Evolutionary conservation across 1,284 basidiomycete species (phyloP), one percentile per base, ranked within the genome.

Genomic region (Takashimella tepidaria): DNA sequence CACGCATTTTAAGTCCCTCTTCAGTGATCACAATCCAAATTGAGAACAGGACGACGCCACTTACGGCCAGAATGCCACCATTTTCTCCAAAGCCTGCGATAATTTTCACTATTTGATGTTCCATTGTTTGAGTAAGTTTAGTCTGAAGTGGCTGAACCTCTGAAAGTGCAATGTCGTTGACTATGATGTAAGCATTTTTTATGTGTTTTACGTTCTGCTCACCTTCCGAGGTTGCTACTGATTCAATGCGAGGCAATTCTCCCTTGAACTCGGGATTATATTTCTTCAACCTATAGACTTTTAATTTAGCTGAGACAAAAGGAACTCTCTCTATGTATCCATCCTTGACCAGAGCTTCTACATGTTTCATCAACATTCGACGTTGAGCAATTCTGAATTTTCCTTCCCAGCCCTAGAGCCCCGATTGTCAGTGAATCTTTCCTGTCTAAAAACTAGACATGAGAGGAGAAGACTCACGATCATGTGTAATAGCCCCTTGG

Each of bases 251-350:
- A 37, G 31, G 31, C 16, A 8, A 3, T 37, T 37, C 31, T 8
- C 31, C 31, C 31, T 54, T 52, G 31, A 43, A 53, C 37, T 68
- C 61, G 5, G 68, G 64, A 51, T 69, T 68, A 59, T 67, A 74
- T 51, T 73, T 74, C 13, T 62, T 61, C 43, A 73, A 51, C 10
- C 72, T 64, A 3, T 72, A 55, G 54, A 69, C 72, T 5, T 57
- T 57, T 2, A 59, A 58, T 5, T 50, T 51, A 8, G 58, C 53
- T 16, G 60, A 59, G n/a, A 67, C 69, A 8, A 69, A 65, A 23
- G 56, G 55, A 21, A 74, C 53, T 4, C 56, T 56, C 53, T 74
- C 69, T 26, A 73, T 53, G 12, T 65, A 10, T 5, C 67, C 70
- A 0, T 62, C 58, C 16, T 54, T 50, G 10, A 68, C 57, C 13